phyloP scores from a whole-genome alignment of 495 filamentous ascomycete genomes.

The Entonaema liquescens region DNA sequence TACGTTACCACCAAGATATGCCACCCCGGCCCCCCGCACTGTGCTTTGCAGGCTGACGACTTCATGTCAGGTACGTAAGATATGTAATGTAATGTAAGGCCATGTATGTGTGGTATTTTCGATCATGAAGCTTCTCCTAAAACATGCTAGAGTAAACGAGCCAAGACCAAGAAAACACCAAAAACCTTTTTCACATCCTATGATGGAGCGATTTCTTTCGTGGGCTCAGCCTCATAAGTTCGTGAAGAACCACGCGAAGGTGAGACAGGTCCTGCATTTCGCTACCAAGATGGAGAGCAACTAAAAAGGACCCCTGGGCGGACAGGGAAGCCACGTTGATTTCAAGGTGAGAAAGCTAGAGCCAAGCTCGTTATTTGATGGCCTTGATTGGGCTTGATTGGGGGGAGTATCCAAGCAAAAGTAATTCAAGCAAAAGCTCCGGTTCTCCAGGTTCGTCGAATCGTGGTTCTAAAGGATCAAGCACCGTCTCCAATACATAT shows the following conservation, averaged over 20 bases:
- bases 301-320: not conserved
- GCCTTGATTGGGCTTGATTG: too few relatives aligned
- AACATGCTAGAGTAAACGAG: not conserved
- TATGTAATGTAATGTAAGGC: not conserved
- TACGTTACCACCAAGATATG: not conserved
- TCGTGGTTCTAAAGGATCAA: conserved; percentile 28
- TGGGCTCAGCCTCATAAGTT: conserved; percentile 26
- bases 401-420: not conserved
- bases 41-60: conserved; percentile 4
- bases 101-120: not conserved
- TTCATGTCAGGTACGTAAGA: not conserved
- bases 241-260: conserved; percentile 19
- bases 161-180: not conserved
- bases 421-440: too few relatives aligned
- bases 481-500: conserved; percentile 36
- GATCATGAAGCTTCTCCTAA: not conserved
- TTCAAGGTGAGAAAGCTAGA: conserved; percentile 9
- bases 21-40: not conserved
- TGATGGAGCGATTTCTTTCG: not conserved
- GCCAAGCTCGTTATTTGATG: too few relatives aligned
- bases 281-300: conserved; percentile 17
- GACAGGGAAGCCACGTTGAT: conserved; percentile 27
- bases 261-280: conserved; percentile 29
- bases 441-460: conserved; percentile 15
- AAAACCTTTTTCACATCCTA: not conserved